Conservation (phyloP, 140 eudicot species). For the Cichorium intybus region DNA sequence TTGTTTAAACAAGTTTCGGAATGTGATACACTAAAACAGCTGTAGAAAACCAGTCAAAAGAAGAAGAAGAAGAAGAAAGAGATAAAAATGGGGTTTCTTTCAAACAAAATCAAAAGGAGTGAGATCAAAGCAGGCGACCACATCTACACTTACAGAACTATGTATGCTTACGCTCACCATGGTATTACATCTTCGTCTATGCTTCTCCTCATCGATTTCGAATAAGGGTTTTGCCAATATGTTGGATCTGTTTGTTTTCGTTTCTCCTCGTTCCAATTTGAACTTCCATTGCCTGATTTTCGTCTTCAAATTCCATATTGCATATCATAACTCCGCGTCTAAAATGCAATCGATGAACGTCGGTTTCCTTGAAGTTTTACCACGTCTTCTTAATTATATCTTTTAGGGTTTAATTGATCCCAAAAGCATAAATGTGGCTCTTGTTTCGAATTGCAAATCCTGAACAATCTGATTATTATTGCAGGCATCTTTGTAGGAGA, state of each 20-base stretch:
- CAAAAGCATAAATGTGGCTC: background rate
- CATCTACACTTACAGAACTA: conserved; percentile 55
- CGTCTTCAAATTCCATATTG: background rate
- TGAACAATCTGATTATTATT: background rate
- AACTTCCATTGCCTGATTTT: background rate
- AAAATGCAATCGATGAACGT: background rate
- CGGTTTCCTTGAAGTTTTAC: too few relatives aligned
- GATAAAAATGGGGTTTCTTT: conserved; percentile 36
- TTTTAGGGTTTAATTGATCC: background rate
- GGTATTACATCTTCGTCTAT: conserved; percentile 23
- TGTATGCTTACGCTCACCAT: conserved; percentile 54
- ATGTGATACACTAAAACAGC: background rate
- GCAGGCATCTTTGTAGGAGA: conserved; percentile 61
- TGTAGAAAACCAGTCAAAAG: background rate
- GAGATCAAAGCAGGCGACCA: conserved; percentile 46
- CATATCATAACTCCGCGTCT: background rate
- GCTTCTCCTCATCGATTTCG: background rate
- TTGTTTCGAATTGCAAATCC: background rate
- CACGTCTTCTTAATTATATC: background rate
- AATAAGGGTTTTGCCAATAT: background rate
- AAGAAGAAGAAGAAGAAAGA: background rate
- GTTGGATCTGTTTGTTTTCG: background rate
- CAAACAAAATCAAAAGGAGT: conserved; percentile 37
- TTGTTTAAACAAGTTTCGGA: background rate
- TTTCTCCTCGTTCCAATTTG: background rate